Evolutionary conservation across 805 yeast genomes (phyloP).

Genomic region (Yarrowia bubula): DNA sequence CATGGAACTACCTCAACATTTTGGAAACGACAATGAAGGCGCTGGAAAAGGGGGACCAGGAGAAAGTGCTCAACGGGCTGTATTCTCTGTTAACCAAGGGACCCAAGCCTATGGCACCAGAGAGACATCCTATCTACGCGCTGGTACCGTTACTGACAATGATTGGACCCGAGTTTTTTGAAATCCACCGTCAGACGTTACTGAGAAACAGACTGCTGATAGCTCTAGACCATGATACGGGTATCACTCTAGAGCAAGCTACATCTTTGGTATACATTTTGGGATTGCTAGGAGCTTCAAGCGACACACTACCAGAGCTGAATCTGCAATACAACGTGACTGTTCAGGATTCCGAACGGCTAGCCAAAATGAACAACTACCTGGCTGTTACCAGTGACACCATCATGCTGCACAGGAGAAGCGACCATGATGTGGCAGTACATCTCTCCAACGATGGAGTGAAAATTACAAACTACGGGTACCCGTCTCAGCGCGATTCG

Average conservation of each 20-base stretch:
- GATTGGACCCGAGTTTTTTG: neutral
- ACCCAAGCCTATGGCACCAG: neutral
- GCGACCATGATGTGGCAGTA: slow-evolving; percentile 1
- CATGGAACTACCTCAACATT: slow-evolving; percentile 16
- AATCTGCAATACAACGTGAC: slow-evolving; percentile 2
- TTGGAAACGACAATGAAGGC: slow-evolving; percentile 7
- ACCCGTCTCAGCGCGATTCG: neutral
- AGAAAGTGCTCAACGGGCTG: slow-evolving; percentile 2
- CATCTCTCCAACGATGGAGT: neutral
- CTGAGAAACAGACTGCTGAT: slow-evolving; percentile 10
- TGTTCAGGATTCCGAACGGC: slow-evolving; percentile 1
- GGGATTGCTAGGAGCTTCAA: slow-evolving; percentile 7
- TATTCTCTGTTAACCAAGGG: neutral
- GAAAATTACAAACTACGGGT: neutral
- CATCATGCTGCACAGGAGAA: slow-evolving; percentile 1
- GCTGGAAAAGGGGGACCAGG: slow-evolving; percentile 1
- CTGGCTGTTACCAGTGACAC: slow-evolving; percentile 19
- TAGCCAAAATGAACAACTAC: slow-evolving; percentile 9
- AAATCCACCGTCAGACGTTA: slow-evolving; percentile 7
- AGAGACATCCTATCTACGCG: slow-evolving; percentile 17
- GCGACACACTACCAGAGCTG: neutral
- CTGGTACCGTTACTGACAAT: neutral
- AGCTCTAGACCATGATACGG: slow-evolving; percentile 8
- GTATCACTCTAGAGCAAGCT: slow-evolving; percentile 4
- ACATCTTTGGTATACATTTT: slow-evolving; percentile 7